Conservation (phyloP, 306 rosid genomes). For the Sechiopsis laciniata region DNA sequence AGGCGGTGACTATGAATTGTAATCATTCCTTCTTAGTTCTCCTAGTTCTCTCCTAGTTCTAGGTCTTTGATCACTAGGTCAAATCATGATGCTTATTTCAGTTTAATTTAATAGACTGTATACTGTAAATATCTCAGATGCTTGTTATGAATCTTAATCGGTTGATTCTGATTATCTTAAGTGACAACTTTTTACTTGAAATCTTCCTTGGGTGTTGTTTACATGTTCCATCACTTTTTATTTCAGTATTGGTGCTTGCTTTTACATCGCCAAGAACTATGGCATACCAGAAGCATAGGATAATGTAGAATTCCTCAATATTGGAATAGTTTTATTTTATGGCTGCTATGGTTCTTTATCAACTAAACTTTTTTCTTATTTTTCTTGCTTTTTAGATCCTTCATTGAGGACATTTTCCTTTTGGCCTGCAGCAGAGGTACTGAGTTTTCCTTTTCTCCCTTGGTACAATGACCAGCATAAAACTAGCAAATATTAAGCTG, state of each 20-base stretch:
- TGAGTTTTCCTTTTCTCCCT: constrained; percentile 17
- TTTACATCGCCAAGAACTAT: background rate
- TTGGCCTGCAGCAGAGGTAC: constrained; percentile 66
- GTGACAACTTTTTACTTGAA: background rate
- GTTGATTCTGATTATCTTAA: background rate
- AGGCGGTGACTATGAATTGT: too few species aligned
- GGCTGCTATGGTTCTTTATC: constrained; percentile 7
- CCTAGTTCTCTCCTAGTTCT: too few species aligned
- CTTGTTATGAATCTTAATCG: background rate
- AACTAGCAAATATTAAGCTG: background rate
- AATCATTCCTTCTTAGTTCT: too few species aligned
- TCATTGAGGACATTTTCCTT: constrained; percentile 43
- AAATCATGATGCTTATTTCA: too few species aligned
- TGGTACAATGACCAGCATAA: background rate
- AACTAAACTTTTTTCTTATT: constrained; percentile 26
- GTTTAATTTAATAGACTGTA: too few species aligned
- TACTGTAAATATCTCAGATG: background rate
- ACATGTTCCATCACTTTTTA: background rate
- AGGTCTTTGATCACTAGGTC: too few species aligned
- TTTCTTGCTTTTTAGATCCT: constrained; percentile 43
- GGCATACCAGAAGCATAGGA: too few species aligned
- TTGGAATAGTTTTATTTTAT: background rate
- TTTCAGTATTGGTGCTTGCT: background rate
- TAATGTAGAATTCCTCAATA: background rate
- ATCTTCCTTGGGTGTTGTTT: background rate